A percentile compares a stretch with the other conserved stretches of the same genome.
phyloP scores from a whole-genome alignment of 257 asterid species.

The Solanum pimpinellifolium region DNA sequence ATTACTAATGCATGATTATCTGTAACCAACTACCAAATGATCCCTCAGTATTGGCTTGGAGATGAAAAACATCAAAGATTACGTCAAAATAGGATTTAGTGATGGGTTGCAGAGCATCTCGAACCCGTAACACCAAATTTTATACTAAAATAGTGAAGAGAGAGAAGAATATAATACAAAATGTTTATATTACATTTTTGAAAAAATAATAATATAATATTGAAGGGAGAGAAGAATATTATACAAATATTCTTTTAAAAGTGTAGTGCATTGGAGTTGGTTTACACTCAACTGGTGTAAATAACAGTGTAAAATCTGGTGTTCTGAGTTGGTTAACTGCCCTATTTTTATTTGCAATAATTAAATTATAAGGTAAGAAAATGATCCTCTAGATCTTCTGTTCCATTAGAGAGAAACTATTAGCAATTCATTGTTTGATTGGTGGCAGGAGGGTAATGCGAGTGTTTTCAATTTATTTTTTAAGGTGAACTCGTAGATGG shows the following conservation, averaged over 20 bases:
- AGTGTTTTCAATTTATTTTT: neutral
- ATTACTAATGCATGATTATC: neutral
- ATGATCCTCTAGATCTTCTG: neutral
- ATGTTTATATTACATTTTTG: neutral
- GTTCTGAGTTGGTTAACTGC: neutral
- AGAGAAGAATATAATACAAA: neutral
- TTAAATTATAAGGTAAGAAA: neutral
- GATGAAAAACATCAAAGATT: neutral
- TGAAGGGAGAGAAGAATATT: neutral
- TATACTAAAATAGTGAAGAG: neutral
- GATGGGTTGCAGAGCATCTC: neutral
- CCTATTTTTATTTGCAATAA: neutral
- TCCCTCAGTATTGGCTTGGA: neutral
- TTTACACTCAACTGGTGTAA: neutral
- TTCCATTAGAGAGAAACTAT: neutral
- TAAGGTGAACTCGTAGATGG: neutral
- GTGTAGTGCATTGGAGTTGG: neutral
- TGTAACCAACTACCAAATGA: neutral
- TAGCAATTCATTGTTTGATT: neutral
- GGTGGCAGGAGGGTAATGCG: neutral
- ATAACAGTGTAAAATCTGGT: neutral
- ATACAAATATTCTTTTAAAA: neutral
- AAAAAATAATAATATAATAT: neutral
- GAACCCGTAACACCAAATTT: neutral
- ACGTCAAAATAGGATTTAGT: neutral